These are phyloP conservation scores for Chytridiales sp. DNA, from an alignment of 371 early-diverging fungal genomes.

Conservation along the genomic window DNA sequence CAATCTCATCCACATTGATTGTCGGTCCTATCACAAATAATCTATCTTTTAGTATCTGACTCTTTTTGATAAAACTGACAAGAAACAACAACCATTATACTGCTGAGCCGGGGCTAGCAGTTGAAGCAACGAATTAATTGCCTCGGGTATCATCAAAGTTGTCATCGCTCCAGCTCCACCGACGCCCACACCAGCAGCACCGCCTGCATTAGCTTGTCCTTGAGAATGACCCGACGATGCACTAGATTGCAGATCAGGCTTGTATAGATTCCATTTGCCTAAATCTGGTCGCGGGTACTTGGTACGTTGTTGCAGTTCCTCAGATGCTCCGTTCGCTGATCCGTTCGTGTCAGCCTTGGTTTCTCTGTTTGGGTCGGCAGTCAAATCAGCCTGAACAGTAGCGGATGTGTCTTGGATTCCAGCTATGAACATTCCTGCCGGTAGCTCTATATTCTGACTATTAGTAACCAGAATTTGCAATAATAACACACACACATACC, in stretches of 20 bases:
- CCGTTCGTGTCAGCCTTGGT: too few relatives aligned
- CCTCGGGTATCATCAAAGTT: slow-evolving; percentile 19
- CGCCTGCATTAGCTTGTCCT: too few relatives aligned
- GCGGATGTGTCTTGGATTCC: too few relatives aligned
- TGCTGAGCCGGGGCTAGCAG: slow-evolving; percentile 23
- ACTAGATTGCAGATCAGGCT: slow-evolving; percentile 45
- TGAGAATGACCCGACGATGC: slow-evolving; percentile 3
- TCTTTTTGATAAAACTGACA: neutral
- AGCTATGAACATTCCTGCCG: neutral
- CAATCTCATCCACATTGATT: slow-evolving; percentile 22
- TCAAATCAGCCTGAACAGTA: too few relatives aligned
- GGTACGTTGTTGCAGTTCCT: slow-evolving; percentile 57
- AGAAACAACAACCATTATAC: slow-evolving; percentile 27
- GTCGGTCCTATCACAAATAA: slow-evolving; percentile 21
- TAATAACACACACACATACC: slow-evolving; percentile 12
- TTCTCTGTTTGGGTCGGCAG: too few relatives aligned
- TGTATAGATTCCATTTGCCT: slow-evolving; percentile 68
- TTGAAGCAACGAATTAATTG: slow-evolving; percentile 18
- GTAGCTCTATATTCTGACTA: neutral
- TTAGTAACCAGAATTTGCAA: neutral
- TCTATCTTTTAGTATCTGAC: neutral
- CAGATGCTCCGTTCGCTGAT: too few relatives aligned
- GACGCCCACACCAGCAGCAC: too few relatives aligned
- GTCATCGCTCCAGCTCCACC: too few relatives aligned
- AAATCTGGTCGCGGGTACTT: slow-evolving; percentile 77